Conservation (phyloP, 2,329 filamentous ascomycete genomes). For the Pezicula neosporulosa region DNA sequence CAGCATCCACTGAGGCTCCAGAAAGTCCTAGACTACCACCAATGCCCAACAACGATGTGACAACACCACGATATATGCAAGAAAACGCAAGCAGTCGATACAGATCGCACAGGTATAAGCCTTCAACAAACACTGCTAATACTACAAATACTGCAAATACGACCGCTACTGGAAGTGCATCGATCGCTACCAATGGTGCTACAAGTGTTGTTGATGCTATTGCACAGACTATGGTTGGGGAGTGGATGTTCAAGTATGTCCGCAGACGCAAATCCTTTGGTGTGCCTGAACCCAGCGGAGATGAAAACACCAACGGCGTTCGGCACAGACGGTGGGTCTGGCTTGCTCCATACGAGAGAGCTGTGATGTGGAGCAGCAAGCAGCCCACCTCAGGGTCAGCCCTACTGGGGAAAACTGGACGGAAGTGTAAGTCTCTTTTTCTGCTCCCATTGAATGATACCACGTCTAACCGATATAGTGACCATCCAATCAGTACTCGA, state of each 20-base stretch:
- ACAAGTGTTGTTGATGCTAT: slow-evolving; percentile 92
- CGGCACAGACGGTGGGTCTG: slow-evolving; percentile 98
- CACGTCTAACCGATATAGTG: slow-evolving; percentile 52
- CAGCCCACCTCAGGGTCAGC: slow-evolving; percentile 86
- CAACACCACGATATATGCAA: slow-evolving; percentile 45
- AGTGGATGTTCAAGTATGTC: slow-evolving; percentile 94
- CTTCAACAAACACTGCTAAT: slow-evolving; percentile 57
- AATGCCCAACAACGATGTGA: slow-evolving; percentile 69
- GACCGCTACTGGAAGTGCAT: slow-evolving; percentile 38
- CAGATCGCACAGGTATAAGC: slow-evolving; percentile 49
- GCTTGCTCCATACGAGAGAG: slow-evolving; percentile 93
- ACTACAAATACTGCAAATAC: slow-evolving; percentile 37
- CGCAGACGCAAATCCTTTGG: slow-evolving; percentile 88
- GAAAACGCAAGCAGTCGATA: slow-evolving; percentile 38
- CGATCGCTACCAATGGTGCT: slow-evolving; percentile 59
- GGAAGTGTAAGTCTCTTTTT: slow-evolving; percentile 73
- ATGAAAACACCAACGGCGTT: slow-evolving; percentile 62
- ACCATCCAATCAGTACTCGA: slow-evolving; percentile 94
- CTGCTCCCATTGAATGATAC: slow-evolving; percentile 6
- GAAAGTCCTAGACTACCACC: slow-evolving; percentile 72
- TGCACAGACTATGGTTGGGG: slow-evolving; percentile 96
- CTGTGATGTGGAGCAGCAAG: slow-evolving; percentile 98
- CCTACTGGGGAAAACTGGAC: slow-evolving; percentile 87
- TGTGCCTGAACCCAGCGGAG: slow-evolving; percentile 61
- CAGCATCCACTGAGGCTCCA: slow-evolving; percentile 62